Base-by-base conservation (phyloP, 192 early-diverging fungal species). In the Linnemannia exigua region DNA sequence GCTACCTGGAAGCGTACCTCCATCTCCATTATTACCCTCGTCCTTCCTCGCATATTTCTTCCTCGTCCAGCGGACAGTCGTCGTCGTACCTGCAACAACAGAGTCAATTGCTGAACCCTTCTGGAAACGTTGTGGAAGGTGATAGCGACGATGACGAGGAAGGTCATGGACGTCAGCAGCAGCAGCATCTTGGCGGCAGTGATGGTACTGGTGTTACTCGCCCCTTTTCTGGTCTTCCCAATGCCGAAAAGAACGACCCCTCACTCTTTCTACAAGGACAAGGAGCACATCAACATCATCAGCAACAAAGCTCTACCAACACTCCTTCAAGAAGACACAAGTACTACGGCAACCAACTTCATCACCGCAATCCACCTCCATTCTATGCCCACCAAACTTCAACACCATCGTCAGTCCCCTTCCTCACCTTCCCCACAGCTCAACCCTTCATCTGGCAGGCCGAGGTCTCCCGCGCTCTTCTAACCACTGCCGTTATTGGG, bases 391-490 rank as follows among this genome's bases (percentile, higher is more conserved):
- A 25, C 14, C 3, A 16, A 9, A 15, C 74, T 6, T 19, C 54
- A 14, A 35, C 61, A 5, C 36, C 73, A 5, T 63, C 44, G 8
- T 11, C 47, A 14, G 46, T 52, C 44, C 72, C 58, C 6, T 54
- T 69, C 6, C 20, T 33, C 28, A 31, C 76, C n/a, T 54, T 87
- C 15, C 91, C 91, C 15, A 73, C 70, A 25, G 81, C 85, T 5
- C 91, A 88, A 61, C 73, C 81, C 17, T 91, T 91, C 48, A 67
- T 79, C 28, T 91, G 91, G 91, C 74, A 67, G 19, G 83, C 76
- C 14, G 91, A 91, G n/a, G 66, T 87, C 7, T 44, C 84, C 20
- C 79, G 91, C n/a, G 89, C 88, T n/a, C 44, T 89, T 7, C 31
- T 91, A 5, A 87, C 87, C 3, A 82, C 89, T 3, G 51, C 81